These are phyloP conservation scores for Citrus sp. DNA, from an alignment of 345 rosid species.

Conservation along the genomic window DNA sequence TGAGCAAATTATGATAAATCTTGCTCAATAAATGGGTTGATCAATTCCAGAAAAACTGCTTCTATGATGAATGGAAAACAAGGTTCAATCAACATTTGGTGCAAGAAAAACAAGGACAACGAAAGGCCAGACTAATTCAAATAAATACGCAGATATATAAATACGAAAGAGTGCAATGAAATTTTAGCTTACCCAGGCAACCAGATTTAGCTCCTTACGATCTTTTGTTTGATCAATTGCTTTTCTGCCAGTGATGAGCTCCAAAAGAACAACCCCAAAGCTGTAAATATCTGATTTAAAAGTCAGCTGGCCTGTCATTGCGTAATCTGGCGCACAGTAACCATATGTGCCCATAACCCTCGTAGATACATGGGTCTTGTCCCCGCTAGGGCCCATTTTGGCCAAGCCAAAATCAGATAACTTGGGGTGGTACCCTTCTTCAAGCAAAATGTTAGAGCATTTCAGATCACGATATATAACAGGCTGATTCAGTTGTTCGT, in stretches of 20 bases:
- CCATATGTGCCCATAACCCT: slow-evolving; percentile 98
- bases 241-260: slow-evolving; percentile 85
- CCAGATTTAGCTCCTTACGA: slow-evolving; percentile 58
- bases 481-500: slow-evolving; percentile 69
- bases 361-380: slow-evolving; percentile 85
- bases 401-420: slow-evolving; percentile 95
- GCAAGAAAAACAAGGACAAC: neutral
- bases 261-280: slow-evolving; percentile 89
- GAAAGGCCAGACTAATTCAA: neutral
- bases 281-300: slow-evolving; percentile 90
- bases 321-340: slow-evolving; percentile 95
- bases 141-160: neutral
- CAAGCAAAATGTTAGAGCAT: slow-evolving; percentile 84
- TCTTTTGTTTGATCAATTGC: slow-evolving; percentile 65
- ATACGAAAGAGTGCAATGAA: neutral
- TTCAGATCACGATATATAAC: slow-evolving; percentile 89
- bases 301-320: slow-evolving; percentile 91
- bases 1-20: neutral
- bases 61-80: neutral
- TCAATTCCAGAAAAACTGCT: neutral
- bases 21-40: neutral
- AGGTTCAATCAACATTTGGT: neutral
- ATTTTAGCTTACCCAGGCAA: slow-evolving; percentile 72
- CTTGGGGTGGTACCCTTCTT: slow-evolving; percentile 69
- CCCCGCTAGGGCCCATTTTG: slow-evolving; percentile 91